Evolutionary conservation across 2,329 filamentous ascomycete genomes (phyloP).

Genomic region (Paraphaeosphaeria minitans): DNA sequence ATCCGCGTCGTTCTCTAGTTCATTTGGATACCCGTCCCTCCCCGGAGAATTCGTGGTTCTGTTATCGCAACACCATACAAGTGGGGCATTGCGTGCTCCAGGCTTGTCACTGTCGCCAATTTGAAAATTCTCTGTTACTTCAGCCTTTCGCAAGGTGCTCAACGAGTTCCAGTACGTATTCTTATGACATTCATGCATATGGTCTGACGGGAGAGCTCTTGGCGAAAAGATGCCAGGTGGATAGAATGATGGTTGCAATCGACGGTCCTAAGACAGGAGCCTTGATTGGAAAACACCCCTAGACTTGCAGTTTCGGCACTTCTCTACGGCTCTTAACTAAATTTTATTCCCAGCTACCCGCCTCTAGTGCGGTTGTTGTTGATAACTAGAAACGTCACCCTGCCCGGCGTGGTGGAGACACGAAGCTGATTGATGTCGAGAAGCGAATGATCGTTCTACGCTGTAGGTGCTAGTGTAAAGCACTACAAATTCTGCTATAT

Average conservation of each 20-base stretch:
- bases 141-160: neutral
- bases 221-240: neutral
- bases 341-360: neutral
- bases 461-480: neutral
- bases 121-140: neutral
- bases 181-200: neutral
- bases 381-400: neutral
- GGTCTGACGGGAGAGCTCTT: neutral
- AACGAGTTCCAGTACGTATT: neutral
- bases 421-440: neutral
- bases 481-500: neutral
- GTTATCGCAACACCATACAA: neutral
- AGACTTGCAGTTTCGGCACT: neutral
- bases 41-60: too few species aligned
- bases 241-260: neutral
- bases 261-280: neutral
- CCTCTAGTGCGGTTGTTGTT: neutral
- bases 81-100: conserved; percentile 3
- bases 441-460: neutral
- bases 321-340: neutral
- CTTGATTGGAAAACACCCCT: neutral
- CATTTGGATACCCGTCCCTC: too few species aligned
- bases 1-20: too few species aligned
- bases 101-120: neutral
- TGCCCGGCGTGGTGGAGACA: neutral